Percentiles rank a stretch among this genome's conserved stretches.
Conservation (phyloP, 2,329 filamentous ascomycete species). For the Apiospora koreana region DNA sequence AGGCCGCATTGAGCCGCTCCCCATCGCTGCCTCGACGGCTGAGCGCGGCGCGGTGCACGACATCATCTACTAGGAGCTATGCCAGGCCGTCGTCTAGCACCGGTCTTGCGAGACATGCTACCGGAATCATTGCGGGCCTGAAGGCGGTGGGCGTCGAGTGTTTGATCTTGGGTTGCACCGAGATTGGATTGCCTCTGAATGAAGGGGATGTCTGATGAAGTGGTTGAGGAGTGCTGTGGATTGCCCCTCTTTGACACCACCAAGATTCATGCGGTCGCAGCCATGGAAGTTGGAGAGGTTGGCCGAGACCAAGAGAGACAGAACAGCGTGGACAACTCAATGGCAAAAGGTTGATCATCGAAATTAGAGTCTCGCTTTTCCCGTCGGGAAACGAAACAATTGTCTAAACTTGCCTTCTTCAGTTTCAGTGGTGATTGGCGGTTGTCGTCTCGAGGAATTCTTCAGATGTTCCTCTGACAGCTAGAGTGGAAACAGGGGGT, state of each 20-base stretch:
- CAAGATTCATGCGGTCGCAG: neutral
- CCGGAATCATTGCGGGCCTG: slow-evolving; percentile 19
- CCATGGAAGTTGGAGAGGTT: neutral
- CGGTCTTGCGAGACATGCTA: slow-evolving; percentile 18
- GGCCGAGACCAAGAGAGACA: neutral
- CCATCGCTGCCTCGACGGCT: slow-evolving; percentile 20
- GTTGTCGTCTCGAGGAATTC: neutral
- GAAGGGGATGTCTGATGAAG: neutral
- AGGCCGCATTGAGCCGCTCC: slow-evolving; percentile 15
- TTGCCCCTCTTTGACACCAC: slow-evolving; percentile 3
- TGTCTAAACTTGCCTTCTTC: neutral
- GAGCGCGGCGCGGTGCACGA: slow-evolving; percentile 19
- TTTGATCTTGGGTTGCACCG: slow-evolving; percentile 25
- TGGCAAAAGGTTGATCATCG: neutral
- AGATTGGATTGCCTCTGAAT: slow-evolving; percentile 21
- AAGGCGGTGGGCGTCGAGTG: slow-evolving; percentile 20
- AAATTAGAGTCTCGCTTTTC: neutral
- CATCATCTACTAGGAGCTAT: slow-evolving; percentile 23
- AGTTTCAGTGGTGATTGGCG: neutral
- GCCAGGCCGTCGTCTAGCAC: slow-evolving; percentile 20
- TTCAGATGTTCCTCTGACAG: neutral
- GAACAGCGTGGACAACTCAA: neutral
- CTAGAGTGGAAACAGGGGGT: slow-evolving; percentile 4
- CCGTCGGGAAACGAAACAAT: neutral
- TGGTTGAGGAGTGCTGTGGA: neutral